Conservation (phyloP, 176 grass and related monocot genomes). For the Phoenix roebelenii region DNA sequence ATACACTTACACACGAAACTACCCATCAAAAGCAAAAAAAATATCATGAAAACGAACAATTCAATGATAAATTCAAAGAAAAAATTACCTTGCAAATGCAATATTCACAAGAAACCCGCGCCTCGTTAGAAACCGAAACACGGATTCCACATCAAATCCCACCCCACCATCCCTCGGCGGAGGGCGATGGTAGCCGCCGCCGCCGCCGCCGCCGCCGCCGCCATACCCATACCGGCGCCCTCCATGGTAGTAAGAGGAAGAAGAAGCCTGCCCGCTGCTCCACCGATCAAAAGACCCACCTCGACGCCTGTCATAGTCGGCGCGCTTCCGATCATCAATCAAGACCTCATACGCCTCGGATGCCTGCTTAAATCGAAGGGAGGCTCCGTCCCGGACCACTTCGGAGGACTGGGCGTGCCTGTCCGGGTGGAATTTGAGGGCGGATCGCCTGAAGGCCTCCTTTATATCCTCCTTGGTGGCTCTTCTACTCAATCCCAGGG, state of each 20-base stretch:
- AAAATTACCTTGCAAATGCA: conserved; percentile 20
- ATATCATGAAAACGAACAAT: not conserved
- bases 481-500: conserved; percentile 35
- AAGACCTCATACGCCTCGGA: conserved; percentile 63
- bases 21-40: too few species aligned
- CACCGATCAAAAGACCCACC: conserved; percentile 11
- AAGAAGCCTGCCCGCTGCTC: conserved; percentile 10
- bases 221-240: conserved; percentile 16
- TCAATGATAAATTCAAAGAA: not conserved
- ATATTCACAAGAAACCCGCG: conserved; percentile 32
- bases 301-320: conserved; percentile 36
- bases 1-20: too few species aligned
- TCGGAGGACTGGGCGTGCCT: conserved; percentile 41
- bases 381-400: conserved; percentile 25
- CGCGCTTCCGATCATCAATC: conserved; percentile 38
- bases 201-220: not conserved
- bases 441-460: conserved; percentile 49
- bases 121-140: conserved; percentile 35
- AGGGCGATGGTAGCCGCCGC: conserved; percentile 9
- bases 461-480: conserved; percentile 68
- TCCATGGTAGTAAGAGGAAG: not conserved
- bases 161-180: conserved; percentile 10
- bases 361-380: conserved; percentile 48
- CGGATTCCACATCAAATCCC: conserved; percentile 33
- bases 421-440: conserved; percentile 61